Percentiles rank a stretch among this genome's conserved stretches.
These are phyloP conservation scores for Paecilomyces dactylethromorphus DNA, from an alignment of 2,329 filamentous ascomycete genomes.

Conservation along the genomic window DNA sequence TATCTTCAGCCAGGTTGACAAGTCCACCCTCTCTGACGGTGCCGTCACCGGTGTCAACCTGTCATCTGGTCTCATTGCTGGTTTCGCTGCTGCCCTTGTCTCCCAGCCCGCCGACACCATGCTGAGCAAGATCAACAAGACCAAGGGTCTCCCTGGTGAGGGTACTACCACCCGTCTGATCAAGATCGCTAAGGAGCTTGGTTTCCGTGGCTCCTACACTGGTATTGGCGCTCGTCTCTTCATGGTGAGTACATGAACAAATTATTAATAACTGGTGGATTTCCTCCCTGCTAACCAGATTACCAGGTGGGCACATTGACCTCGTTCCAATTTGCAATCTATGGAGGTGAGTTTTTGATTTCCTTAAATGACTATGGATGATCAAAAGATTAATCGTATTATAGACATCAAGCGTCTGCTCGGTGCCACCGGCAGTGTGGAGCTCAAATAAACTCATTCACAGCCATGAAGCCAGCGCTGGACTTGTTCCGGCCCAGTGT, in stretches of 20 bases:
- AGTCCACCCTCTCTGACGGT: slow-evolving; percentile 59
- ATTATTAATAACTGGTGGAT: slow-evolving; percentile 13
- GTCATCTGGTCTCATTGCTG: slow-evolving; percentile 74
- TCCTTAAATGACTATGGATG: neutral
- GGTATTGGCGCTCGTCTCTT: slow-evolving; percentile 76
- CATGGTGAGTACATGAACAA: slow-evolving; percentile 42
- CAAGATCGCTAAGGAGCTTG: slow-evolving; percentile 85
- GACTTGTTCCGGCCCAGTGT: neutral
- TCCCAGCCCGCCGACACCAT: slow-evolving; percentile 91
- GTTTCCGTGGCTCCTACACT: slow-evolving; percentile 67
- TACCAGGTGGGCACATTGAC: slow-evolving; percentile 67
- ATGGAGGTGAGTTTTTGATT: slow-evolving; percentile 47
- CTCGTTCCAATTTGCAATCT: slow-evolving; percentile 82
- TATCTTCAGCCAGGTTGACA: slow-evolving; percentile 64
- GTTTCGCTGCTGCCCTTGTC: slow-evolving; percentile 80
- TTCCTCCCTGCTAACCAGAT: too few relatives aligned
- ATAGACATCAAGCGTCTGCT: slow-evolving; percentile 59
- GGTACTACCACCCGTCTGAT: slow-evolving; percentile 71
- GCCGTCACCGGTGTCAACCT: slow-evolving; percentile 77
- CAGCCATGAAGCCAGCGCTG: neutral
- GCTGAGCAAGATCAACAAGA: slow-evolving; percentile 96
- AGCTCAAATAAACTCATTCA: slow-evolving; percentile 49
- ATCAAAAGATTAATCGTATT: slow-evolving; percentile 8
- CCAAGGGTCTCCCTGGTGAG: slow-evolving; percentile 78
- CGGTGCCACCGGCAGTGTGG: slow-evolving; percentile 68